These are phyloP conservation scores for Quillaja saponaria DNA, from an alignment of 306 rosid species.

Conservation along the genomic window DNA sequence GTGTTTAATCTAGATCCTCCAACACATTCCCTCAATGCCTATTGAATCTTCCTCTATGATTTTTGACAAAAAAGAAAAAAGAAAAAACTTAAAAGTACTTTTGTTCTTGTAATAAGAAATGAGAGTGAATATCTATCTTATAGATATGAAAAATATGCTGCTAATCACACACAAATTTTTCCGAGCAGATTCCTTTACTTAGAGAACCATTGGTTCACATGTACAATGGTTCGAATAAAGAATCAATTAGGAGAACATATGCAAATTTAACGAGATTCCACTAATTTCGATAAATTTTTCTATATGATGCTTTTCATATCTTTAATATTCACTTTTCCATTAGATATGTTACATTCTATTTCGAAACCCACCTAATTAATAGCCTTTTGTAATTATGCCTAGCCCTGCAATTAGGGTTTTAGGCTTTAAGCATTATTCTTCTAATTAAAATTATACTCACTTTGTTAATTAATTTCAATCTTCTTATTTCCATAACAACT, in stretches of 20 bases:
- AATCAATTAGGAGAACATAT: conserved; percentile 34
- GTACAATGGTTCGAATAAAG: conserved; percentile 12
- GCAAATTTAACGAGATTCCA: conserved; percentile 18
- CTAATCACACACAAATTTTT: too few species aligned
- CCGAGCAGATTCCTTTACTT: neutral
- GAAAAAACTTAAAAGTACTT: too few species aligned
- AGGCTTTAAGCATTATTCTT: conserved; percentile 12
- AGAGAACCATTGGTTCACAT: neutral
- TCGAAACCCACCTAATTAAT: neutral
- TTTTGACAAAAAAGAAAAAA: neutral
- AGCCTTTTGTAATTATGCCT: neutral
- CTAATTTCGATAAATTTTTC: too few species aligned
- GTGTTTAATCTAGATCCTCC: too few species aligned
- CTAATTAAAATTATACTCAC: conserved; percentile 1
- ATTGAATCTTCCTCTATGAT: too few species aligned
- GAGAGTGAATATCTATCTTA: too few species aligned
- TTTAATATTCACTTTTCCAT: conserved; percentile 18
- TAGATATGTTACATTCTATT: conserved; percentile 23
- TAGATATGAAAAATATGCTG: too few species aligned
- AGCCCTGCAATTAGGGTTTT: conserved; percentile 14
- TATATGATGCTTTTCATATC: too few species aligned
- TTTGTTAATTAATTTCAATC: too few species aligned
- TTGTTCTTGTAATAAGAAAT: too few species aligned
- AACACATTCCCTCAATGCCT: too few species aligned
- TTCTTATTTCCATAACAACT: neutral